Conservation (phyloP, 2,329 filamentous ascomycete species). For the Fusarium sp. region DNA sequence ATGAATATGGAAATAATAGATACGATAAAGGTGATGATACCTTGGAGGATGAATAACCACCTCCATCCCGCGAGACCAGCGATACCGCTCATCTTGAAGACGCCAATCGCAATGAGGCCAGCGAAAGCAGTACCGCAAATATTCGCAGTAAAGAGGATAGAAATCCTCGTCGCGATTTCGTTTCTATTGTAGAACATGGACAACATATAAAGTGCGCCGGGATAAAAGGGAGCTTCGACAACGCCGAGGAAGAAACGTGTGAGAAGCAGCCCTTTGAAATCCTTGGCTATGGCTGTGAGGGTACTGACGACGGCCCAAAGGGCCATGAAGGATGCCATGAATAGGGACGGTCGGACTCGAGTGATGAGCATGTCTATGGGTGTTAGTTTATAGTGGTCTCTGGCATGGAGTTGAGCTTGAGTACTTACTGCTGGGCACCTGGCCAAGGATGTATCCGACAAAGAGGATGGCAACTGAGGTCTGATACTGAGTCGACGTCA, state of each 20-base stretch:
- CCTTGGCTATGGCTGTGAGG: conserved; percentile 58
- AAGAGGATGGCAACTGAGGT: conserved; percentile 46
- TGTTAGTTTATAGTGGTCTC: neutral
- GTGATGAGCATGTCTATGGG: conserved; percentile 58
- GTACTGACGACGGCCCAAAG: conserved; percentile 61
- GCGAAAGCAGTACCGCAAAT: conserved; percentile 52
- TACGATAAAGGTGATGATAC: conserved; percentile 52
- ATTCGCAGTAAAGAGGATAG: conserved; percentile 58
- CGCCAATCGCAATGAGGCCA: conserved; percentile 57
- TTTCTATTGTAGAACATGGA: conserved; percentile 67
- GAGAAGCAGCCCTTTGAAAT: conserved; percentile 61
- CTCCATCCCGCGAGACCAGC: conserved; percentile 44
- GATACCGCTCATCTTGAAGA: conserved; percentile 48
- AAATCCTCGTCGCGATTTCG: conserved; percentile 55
- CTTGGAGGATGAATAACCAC: conserved; percentile 74
- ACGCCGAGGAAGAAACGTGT: conserved; percentile 57
- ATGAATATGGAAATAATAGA: conserved; percentile 41
- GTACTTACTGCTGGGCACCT: neutral
- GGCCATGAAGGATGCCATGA: conserved; percentile 56
- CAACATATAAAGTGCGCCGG: conserved; percentile 55
- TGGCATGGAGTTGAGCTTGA: neutral
- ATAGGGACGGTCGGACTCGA: conserved; percentile 53
- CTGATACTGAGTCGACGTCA: conserved; percentile 44
- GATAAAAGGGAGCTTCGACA: conserved; percentile 55
- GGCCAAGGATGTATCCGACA: conserved; percentile 57